Evolutionary conservation across 2,329 filamentous ascomycete species (phyloP).

Genomic region (Fusarium haematococcum): DNA sequence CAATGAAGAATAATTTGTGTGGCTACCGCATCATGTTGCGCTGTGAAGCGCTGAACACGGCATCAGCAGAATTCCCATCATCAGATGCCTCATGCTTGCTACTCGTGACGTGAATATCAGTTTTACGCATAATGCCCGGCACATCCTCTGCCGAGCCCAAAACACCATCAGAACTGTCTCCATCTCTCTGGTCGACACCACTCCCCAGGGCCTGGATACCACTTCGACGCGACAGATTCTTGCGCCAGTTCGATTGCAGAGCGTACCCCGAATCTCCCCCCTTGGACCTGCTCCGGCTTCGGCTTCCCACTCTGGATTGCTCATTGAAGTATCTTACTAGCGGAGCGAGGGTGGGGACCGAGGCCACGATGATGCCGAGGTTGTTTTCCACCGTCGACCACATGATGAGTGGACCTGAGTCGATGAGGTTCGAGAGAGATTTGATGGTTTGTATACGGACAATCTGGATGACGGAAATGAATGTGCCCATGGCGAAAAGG

Average conservation of each 20-base stretch:
- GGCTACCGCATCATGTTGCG: not conserved
- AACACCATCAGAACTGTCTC: conserved; percentile 30
- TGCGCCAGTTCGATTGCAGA: conserved; percentile 43
- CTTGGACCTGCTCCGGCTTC: conserved; percentile 21
- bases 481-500: conserved; percentile 62
- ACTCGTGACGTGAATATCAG: conserved; percentile 19
- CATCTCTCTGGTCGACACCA: conserved; percentile 13
- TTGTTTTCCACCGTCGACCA: conserved; percentile 61
- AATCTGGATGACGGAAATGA: conserved; percentile 63
- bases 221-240: conserved; percentile 24
- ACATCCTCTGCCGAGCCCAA: not conserved
- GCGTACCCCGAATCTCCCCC: conserved; percentile 38
- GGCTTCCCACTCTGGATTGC: conserved; percentile 38
- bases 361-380: conserved; percentile 57
- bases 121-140: conserved; percentile 27
- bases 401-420: conserved; percentile 55
- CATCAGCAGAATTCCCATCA: not conserved
- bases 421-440: conserved; percentile 56
- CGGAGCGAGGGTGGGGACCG: conserved; percentile 57
- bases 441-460: conserved; percentile 63
- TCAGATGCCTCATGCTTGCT: not conserved
- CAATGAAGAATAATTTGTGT: not conserved
- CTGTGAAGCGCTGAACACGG: not conserved
- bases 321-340: conserved; percentile 52
- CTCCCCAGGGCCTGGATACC: conserved; percentile 38